A percentile compares a stretch with the other conserved stretches of the same genome.
These are phyloP conservation scores for Misopates orontium DNA, from an alignment of 257 asterid species.

Conservation along the genomic window DNA sequence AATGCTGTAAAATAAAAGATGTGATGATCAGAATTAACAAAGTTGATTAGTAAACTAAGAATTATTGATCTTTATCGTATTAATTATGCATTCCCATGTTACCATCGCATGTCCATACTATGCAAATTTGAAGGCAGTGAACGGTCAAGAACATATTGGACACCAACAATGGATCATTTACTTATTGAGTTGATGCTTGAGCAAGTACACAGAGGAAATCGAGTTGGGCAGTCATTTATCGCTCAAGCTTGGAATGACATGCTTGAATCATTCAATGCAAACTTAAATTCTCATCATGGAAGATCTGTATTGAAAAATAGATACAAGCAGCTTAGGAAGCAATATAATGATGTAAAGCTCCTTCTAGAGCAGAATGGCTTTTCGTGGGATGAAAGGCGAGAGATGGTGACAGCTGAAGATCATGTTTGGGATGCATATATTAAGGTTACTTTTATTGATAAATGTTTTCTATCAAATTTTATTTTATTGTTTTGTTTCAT, in stretches of 20 bases:
- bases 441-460: conserved; percentile 28
- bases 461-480: background rate
- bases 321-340: conserved; percentile 47
- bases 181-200: conserved; percentile 41
- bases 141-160: conserved; percentile 46
- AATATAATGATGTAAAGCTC: conserved; percentile 40
- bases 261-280: conserved; percentile 39
- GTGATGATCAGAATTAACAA: background rate
- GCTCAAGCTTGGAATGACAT: conserved; percentile 48
- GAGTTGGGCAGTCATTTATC: conserved; percentile 39
- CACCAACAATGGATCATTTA: conserved; percentile 46
- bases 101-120: conserved; percentile 4
- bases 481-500: background rate
- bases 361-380: conserved; percentile 35
- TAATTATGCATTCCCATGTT: background rate
- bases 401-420: conserved; percentile 45
- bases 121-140: conserved; percentile 34
- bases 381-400: conserved; percentile 47
- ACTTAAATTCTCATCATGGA: conserved; percentile 36
- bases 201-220: conserved; percentile 44
- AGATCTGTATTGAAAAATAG: conserved; percentile 44
- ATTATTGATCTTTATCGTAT: background rate
- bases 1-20: background rate
- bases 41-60: background rate
- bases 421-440: conserved; percentile 46